Conservation (phyloP, 2,329 filamentous ascomycete species). For the Pseudocercospora fuligena region DNA sequence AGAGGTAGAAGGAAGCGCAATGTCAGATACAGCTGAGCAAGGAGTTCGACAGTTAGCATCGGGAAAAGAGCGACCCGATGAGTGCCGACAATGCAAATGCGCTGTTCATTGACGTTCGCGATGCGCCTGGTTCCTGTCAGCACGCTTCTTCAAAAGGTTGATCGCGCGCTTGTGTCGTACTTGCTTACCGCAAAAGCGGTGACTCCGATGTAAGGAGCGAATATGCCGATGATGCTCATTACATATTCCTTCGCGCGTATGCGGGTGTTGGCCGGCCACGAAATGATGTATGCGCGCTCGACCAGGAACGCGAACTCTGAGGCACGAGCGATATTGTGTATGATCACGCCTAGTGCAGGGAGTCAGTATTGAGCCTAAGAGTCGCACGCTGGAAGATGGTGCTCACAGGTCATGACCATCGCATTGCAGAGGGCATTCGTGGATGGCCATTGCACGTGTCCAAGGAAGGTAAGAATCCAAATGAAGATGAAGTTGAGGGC, state of each 20-base stretch:
- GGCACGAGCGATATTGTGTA: not conserved
- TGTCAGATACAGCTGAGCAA: too few species aligned
- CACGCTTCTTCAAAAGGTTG: not conserved
- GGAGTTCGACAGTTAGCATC: too few species aligned
- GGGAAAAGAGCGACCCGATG: too few species aligned
- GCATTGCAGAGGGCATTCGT: not conserved
- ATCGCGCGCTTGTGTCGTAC: not conserved
- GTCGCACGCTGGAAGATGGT: not conserved
- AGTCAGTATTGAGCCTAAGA: not conserved
- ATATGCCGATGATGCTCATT: not conserved
- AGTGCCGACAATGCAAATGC: too few species aligned
- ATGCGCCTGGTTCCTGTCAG: too few species aligned
- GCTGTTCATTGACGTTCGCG: too few species aligned
- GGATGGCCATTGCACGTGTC: not conserved
- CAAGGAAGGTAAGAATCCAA: not conserved
- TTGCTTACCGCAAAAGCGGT: not conserved
- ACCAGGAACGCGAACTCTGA: not conserved
- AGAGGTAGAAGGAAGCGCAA: too few species aligned
- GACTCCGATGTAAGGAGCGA: not conserved
- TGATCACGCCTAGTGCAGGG: not conserved
- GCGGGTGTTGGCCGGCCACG: not conserved
- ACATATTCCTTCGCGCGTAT: not conserved
- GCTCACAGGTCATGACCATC: not conserved
- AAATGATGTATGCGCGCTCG: not conserved
- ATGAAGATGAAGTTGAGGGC: not conserved